These are phyloP conservation scores for Hymenoscyphus scutula DNA, from an alignment of 2,329 filamentous ascomycete species.

Conservation along the genomic window DNA sequence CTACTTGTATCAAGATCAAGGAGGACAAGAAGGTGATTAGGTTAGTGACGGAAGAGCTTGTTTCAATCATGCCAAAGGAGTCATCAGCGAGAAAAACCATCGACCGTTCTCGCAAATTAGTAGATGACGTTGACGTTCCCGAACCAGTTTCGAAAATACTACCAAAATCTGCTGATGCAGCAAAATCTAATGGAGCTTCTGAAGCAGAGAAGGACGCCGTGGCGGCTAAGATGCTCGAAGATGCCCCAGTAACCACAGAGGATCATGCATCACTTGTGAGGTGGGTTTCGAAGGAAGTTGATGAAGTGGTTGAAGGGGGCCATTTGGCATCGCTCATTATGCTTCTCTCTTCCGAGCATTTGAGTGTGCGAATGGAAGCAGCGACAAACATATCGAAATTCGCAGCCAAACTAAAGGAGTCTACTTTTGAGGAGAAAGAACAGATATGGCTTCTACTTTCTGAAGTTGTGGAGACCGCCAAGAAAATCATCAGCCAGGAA, in stretches of 20 bases:
- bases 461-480: slow-evolving; percentile 75
- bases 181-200: slow-evolving; percentile 10
- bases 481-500: slow-evolving; percentile 49
- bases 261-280: slow-evolving; percentile 53
- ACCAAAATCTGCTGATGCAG: neutral
- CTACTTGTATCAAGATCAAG: slow-evolving; percentile 49
- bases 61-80: slow-evolving; percentile 38
- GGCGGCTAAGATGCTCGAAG: slow-evolving; percentile 20
- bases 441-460: slow-evolving; percentile 77
- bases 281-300: slow-evolving; percentile 75
- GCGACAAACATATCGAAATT: slow-evolving; percentile 66
- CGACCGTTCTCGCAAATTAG: slow-evolving; percentile 27
- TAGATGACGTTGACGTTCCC: slow-evolving; percentile 28
- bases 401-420: slow-evolving; percentile 61
- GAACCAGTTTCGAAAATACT: slow-evolving; percentile 9
- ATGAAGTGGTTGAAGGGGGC: slow-evolving; percentile 77
- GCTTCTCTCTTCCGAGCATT: slow-evolving; percentile 72
- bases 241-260: slow-evolving; percentile 24
- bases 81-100: slow-evolving; percentile 35
- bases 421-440: slow-evolving; percentile 70
- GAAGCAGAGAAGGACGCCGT: slow-evolving; percentile 22
- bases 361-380: slow-evolving; percentile 76
- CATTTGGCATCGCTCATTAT: slow-evolving; percentile 67
- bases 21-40: slow-evolving; percentile 49
- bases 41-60: slow-evolving; percentile 44